Evolutionary conservation across 805 yeast species (phyloP).

Genomic region (Kodamaea kakaduensis): DNA sequence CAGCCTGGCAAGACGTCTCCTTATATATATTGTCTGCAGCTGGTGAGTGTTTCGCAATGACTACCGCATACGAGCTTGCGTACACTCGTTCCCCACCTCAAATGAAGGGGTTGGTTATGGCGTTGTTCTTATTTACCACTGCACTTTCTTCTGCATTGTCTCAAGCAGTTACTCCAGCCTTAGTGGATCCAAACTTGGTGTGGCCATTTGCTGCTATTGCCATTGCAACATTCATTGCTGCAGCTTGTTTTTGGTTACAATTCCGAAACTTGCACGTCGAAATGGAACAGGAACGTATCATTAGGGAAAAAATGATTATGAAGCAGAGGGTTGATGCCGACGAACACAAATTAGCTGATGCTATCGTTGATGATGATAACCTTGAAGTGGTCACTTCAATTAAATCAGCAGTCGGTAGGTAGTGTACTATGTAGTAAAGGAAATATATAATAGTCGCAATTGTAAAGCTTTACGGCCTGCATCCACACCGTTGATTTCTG

Average conservation of each 20-base stretch:
- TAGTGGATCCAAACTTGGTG: slow-evolving; percentile 39
- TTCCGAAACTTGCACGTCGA: slow-evolving; percentile 38
- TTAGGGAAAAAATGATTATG: slow-evolving; percentile 19
- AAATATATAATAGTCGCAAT: background rate
- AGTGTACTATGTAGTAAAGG: slow-evolving; percentile 2
- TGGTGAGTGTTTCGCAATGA: slow-evolving; percentile 50
- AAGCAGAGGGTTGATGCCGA: background rate
- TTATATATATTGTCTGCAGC: slow-evolving; percentile 43
- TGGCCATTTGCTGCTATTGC: slow-evolving; percentile 42
- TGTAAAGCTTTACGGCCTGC: no score
- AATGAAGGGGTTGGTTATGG: slow-evolving; percentile 50
- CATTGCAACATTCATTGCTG: slow-evolving; percentile 33
- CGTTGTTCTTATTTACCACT: slow-evolving; percentile 40
- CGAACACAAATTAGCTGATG: slow-evolving; percentile 1
- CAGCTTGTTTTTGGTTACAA: slow-evolving; percentile 29
- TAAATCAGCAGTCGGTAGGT: slow-evolving; percentile 27
- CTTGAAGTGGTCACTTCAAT: slow-evolving; percentile 28
- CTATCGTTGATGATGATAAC: slow-evolving; percentile 17
- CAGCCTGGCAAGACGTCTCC: slow-evolving; percentile 28
- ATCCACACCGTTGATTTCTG: no score
- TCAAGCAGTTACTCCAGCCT: slow-evolving; percentile 38
- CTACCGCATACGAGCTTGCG: slow-evolving; percentile 52
- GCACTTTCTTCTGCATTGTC: slow-evolving; percentile 48
- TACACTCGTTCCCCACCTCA: slow-evolving; percentile 49
- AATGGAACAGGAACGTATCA: slow-evolving; percentile 34